A percentile compares a stretch with the other conserved stretches of the same genome.
phyloP scores from a whole-genome alignment of 1,284 basidiomycete species.

The Trametes polyzona region DNA sequence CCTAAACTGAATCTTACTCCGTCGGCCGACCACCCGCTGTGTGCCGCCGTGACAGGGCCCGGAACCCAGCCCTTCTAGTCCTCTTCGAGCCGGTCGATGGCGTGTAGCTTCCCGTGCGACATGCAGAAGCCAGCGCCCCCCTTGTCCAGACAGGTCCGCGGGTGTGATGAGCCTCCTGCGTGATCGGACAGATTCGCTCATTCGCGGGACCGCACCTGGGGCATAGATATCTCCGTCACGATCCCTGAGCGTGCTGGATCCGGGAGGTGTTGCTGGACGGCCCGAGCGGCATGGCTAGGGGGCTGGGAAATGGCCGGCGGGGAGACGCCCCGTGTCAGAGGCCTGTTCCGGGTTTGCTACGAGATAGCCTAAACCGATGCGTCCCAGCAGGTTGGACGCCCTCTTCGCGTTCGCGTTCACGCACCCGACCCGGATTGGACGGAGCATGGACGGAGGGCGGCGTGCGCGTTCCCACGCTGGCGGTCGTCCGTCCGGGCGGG shows the following conservation, averaged over 20 bases:
- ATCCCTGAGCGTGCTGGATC: neutral
- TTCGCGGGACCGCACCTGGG: conserved; percentile 24
- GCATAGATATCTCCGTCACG: conserved; percentile 21
- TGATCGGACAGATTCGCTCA: conserved; percentile 30
- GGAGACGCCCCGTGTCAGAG: conserved; percentile 19
- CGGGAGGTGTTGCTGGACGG: conserved; percentile 8
- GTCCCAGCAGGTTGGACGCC: conserved; percentile 16
- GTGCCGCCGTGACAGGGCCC: conserved; percentile 16
- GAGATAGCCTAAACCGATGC: conserved; percentile 29
- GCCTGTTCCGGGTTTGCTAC: conserved; percentile 4
- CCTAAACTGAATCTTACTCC: conserved; percentile 24
- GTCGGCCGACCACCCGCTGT: conserved; percentile 20
- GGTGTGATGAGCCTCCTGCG: conserved; percentile 21
- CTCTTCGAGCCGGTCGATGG: conserved; percentile 8
- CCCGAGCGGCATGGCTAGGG: conserved; percentile 17
- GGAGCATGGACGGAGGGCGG: conserved; percentile 12
- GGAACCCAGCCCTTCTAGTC: conserved; percentile 20
- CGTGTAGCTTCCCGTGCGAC: conserved; percentile 14
- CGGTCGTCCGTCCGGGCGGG: conserved; percentile 10
- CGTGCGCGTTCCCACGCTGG: neutral
- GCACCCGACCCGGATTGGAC: conserved; percentile 12
- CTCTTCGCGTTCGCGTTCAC: conserved; percentile 12
- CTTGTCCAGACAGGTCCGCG: conserved; percentile 21
- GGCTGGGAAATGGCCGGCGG: conserved; percentile 7
- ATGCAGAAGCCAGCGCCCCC: conserved; percentile 15